A percentile compares a stretch with the other conserved stretches of the same genome.
These are phyloP conservation scores for Pisolithus marmoratus DNA, from an alignment of 768 basidiomycete genomes.

Conservation along the genomic window DNA sequence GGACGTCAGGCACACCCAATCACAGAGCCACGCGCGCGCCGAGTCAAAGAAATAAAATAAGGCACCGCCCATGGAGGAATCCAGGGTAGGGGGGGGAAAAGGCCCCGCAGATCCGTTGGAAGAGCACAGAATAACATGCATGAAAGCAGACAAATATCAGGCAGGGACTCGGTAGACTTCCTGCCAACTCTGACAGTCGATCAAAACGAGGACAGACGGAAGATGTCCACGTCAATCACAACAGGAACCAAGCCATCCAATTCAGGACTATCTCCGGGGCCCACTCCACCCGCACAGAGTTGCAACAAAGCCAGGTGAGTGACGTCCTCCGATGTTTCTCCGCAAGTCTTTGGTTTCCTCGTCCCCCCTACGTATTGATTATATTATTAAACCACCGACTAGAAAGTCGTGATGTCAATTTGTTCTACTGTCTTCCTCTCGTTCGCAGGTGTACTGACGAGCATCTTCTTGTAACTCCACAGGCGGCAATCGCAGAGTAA, in stretches of 20 bases:
- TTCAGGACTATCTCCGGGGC: not conserved
- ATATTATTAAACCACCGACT: not conserved
- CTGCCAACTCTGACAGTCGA: not conserved
- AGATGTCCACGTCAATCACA: not conserved
- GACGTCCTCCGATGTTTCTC: not conserved
- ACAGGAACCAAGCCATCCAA: not conserved
- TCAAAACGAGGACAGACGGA: not conserved
- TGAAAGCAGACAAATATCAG: not conserved
- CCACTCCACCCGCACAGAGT: not conserved
- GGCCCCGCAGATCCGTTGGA: too few relatives aligned
- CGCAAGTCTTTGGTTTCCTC: not conserved
- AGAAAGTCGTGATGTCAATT: not conserved
- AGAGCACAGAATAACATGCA: not conserved
- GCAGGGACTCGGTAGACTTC: not conserved
- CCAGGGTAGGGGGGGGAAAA: not conserved
- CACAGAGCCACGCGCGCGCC: too few relatives aligned
- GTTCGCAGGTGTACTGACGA: constrained; percentile 20
- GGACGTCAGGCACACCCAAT: not conserved
- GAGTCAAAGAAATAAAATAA: constrained; percentile 2
- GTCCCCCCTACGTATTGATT: not conserved
- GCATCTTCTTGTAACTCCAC: constrained; percentile 23
- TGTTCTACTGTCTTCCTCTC: not conserved
- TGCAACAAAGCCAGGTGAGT: constrained; percentile 1
- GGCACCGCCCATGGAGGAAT: constrained; percentile 15
- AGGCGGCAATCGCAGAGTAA: constrained; percentile 85